Base-by-base conservation (phyloP, 2,329 filamentous ascomycete species). In the Fusarium sp. region DNA sequence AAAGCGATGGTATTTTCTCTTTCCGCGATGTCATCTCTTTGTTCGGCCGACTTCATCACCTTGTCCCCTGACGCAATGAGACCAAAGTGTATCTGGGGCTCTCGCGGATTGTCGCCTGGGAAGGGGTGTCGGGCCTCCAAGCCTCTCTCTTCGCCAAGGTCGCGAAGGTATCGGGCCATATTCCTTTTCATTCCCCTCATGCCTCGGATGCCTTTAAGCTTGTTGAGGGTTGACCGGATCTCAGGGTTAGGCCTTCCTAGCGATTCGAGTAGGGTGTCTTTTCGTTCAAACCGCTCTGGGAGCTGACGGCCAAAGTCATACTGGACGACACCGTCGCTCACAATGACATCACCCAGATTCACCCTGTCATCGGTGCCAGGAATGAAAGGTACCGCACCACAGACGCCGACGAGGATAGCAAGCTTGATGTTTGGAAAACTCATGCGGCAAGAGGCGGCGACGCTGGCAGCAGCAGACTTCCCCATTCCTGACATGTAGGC, bases 11-110 rank as follows among this genome's bases (percentile, higher is more conserved):
- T 38, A 2, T 50, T 50, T 6, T 47, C 61, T 7, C 57, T 10
- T 5, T 4, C 16, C 3, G 59, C 22, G 8, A 73, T 38, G 0
- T 35, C 16, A 4, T 73, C 68, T 6, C 68, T 50, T 1, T 59
- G 22, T 6, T 63, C 13, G 3, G 47, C 68, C 2, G 57, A 65
- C 16, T 69, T 71, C 62, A 73, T 63, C 2, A 73, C 62, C 0
- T 47, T 71, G 11, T 73, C 70, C 1, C 65, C 68, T 1, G 59
- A 71, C 0, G 68, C 70, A 8, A 71, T 38, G 0, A 20, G 29
- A 6, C 70, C 70, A 38, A 69, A 61, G 11, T 73, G 70, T 5
- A 73, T n/a, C n/a, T n/a, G n/a, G n/a, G n/a, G n/a, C n/a, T n/a
- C n/a, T n/a, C n/a, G n/a, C n/a, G 27, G 27, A 29, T 29, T 29